These are phyloP conservation scores for Trichoderma lentiforme DNA, from an alignment of 2,329 filamentous ascomycete genomes.

Conservation along the genomic window DNA sequence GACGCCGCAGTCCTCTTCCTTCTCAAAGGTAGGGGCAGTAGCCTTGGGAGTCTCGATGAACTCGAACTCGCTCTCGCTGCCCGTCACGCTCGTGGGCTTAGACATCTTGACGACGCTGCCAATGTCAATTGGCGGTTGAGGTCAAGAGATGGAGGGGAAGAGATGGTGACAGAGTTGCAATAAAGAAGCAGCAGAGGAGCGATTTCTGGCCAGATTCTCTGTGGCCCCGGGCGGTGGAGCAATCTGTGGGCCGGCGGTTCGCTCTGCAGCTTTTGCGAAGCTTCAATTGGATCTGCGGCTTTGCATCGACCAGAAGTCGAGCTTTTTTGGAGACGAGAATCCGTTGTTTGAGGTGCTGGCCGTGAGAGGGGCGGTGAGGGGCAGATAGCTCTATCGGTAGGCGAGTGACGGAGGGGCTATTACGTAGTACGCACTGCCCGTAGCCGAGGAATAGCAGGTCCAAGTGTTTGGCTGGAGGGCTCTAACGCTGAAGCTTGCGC, in stretches of 20 bases:
- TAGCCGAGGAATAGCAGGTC: background rate
- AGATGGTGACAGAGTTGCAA: conserved; percentile 12
- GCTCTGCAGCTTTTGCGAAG: background rate
- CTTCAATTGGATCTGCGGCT: conserved; percentile 1
- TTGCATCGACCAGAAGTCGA: background rate
- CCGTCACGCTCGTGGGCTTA: conserved; percentile 31
- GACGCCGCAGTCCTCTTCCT: conserved; percentile 58
- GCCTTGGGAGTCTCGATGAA: conserved; percentile 42
- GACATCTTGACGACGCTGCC: conserved; percentile 32
- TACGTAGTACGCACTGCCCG: background rate
- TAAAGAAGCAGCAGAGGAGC: background rate
- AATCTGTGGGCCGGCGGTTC: background rate
- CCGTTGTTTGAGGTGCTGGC: background rate
- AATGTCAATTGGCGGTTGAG: conserved; percentile 26
- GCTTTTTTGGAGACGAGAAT: background rate
- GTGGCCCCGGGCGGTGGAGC: conserved; percentile 11
- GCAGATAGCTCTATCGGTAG: background rate
- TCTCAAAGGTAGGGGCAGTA: conserved; percentile 58
- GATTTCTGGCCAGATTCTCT: conserved; percentile 13
- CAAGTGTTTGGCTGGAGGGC: background rate
- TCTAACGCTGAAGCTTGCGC: background rate
- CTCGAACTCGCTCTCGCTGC: conserved; percentile 39
- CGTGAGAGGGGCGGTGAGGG: conserved; percentile 5
- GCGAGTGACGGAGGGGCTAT: background rate
- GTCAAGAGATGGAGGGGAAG: background rate